Evolutionary conservation across 352 stramenopile genomes (phyloP).

Genomic region (Lagenidium giganteum): DNA sequence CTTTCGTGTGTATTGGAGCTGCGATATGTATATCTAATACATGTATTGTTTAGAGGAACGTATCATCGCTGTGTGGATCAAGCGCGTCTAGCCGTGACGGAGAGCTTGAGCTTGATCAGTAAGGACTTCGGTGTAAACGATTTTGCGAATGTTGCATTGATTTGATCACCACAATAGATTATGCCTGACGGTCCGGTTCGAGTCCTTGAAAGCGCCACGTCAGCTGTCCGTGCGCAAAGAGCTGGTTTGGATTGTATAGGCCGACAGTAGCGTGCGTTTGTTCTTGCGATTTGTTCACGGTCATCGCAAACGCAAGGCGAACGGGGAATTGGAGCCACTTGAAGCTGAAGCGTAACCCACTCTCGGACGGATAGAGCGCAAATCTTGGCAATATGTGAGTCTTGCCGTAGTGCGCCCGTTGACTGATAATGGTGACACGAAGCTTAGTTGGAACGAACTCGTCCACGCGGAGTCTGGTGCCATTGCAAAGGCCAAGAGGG

Average conservation of each 20-base stretch:
- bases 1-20: too few species aligned
- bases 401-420: constrained; percentile 5
- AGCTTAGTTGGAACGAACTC: constrained; percentile 7
- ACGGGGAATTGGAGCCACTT: constrained; percentile 18
- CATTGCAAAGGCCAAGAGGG: constrained; percentile 17
- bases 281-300: constrained; percentile 21
- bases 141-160: constrained; percentile 1
- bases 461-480: constrained; percentile 7
- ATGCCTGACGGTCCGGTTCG: constrained; percentile 2
- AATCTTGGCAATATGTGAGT: constrained; percentile 11
- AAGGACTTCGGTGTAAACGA: constrained; percentile 7
- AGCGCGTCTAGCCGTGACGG: too few species aligned
- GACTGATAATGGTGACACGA: constrained; percentile 9
- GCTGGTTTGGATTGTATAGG: constrained; percentile 5
- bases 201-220: constrained; percentile 13
- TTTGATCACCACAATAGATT: neutral
- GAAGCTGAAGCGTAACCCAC: constrained; percentile 9
- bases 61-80: too few species aligned
- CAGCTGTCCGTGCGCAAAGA: constrained; percentile 14
- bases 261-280: constrained; percentile 13
- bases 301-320: constrained; percentile 18
- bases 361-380: constrained; percentile 10
- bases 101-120: too few species aligned
- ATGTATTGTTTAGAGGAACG: too few species aligned
- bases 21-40: too few species aligned